Evolutionary conservation across 169 alveolate genomes (phyloP), one percentile per base, ranked within the genome.

Genomic region (Ichthyophthirius multifiliis): DNA sequence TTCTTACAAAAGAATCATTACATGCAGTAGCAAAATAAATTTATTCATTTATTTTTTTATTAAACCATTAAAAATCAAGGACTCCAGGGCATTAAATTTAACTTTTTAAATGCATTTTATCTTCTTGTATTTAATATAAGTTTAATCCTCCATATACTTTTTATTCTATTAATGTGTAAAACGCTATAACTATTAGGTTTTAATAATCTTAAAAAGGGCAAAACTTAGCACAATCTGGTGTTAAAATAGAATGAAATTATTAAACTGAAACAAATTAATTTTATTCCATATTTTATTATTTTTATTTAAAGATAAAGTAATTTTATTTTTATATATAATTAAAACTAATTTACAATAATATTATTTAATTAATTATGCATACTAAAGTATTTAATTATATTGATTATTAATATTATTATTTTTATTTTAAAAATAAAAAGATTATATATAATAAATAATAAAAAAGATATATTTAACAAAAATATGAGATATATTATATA

Each of bases 151-250:
- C 71, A 27, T 55, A 55, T 4, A 55, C 71, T 55, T 55, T 55
- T 55, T 55, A 2, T 27, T 55, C 39, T 27, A 34, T 55, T 27
- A 55, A 39, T 5, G 23, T 39, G 13, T 55, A 55, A 27, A 27
- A 55, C 9, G 71, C 71, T 16, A 55, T 55, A 20, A 55, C 39
- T 10, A 55, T 16, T 3, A 12, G 31, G 13, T 34, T 27, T 55
- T 55, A 34, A 7, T 15, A 55, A 10, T 39, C 71, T 55, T 55
- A 10, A 18, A 55, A 6, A 10, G 71, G 71, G 13, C 71, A 55
- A 27, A 55, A 55, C 15, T 55, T 55, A 27, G 71, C 71, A 55
- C 71, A 55, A 55, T 55, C 71, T 15, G 71, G 71, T 27, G 71
- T 55, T 55, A 55, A 55, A 5, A 27, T 39, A 6, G 71, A 55